A percentile compares a stretch with the other conserved stretches of the same genome.
Conservation (phyloP, 2,329 filamentous ascomycete genomes). For the Cercospora brassicicola region DNA sequence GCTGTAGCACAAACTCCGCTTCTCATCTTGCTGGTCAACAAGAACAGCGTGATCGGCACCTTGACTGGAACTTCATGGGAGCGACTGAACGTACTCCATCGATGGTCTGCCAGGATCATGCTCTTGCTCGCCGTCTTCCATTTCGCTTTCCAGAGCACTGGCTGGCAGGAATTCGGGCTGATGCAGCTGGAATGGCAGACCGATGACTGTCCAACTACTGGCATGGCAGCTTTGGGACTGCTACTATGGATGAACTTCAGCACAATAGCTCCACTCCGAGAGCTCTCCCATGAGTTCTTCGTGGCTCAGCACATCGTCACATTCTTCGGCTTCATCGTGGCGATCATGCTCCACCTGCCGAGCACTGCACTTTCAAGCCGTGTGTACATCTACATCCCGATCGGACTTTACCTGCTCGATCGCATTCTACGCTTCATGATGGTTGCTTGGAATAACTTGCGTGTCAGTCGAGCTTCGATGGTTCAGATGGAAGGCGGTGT, state of each 20-base stretch:
- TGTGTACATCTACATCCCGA: constrained; percentile 35
- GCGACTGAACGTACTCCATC: constrained; percentile 40
- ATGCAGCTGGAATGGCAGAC: constrained; percentile 32
- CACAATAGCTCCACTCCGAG: constrained; percentile 31
- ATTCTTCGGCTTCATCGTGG: constrained; percentile 42
- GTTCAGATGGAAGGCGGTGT: constrained; percentile 38
- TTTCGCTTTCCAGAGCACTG: constrained; percentile 32
- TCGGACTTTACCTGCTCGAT: constrained; percentile 32
- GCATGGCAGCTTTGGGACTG: constrained; percentile 34
- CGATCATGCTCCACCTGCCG: constrained; percentile 40
- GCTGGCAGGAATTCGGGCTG: constrained; percentile 29
- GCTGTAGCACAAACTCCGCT: constrained; percentile 43
- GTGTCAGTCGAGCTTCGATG: constrained; percentile 32
- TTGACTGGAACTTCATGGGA: constrained; percentile 39
- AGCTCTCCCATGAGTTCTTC: constrained; percentile 35
- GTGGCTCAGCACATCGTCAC: constrained; percentile 42
- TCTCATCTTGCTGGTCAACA: constrained; percentile 43
- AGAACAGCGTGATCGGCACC: constrained; percentile 40
- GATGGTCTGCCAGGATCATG: constrained; percentile 40
- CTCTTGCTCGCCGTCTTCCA: constrained; percentile 37
- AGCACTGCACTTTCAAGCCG: constrained; percentile 33
- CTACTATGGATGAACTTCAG: constrained; percentile 37
- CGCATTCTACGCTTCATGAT: constrained; percentile 34
- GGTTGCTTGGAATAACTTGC: constrained; percentile 39
- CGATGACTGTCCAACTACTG: constrained; percentile 32